Evolutionary conservation across 2,329 filamentous ascomycete species (phyloP).

Genomic region (Fusarium tanahbumbuense): DNA sequence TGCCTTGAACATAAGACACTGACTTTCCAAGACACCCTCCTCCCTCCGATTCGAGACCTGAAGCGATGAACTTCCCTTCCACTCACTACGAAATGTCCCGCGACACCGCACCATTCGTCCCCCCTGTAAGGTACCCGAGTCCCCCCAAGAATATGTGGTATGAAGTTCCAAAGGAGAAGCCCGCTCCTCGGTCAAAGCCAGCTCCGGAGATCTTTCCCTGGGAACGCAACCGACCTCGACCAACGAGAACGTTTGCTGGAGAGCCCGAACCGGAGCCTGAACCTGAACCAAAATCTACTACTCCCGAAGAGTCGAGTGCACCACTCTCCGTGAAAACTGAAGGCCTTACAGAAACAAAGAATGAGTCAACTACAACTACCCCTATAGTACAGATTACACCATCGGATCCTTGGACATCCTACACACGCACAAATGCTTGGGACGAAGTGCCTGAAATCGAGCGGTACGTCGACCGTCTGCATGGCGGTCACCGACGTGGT

Average conservation of each 20-base stretch:
- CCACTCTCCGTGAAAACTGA: conserved; percentile 32
- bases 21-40: conserved; percentile 66
- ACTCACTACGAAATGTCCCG: conserved; percentile 86
- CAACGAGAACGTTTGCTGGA: conserved; percentile 70
- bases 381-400: conserved; percentile 60
- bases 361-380: conserved; percentile 61
- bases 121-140: conserved; percentile 81
- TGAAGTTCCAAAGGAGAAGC: conserved; percentile 75
- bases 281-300: conserved; percentile 2
- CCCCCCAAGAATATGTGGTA: conserved; percentile 92
- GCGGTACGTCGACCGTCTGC: conserved; percentile 82
- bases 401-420: conserved; percentile 77
- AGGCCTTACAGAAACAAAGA: conserved; percentile 48
- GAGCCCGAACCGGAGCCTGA: conserved; percentile 31
- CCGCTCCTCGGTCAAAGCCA: conserved; percentile 64
- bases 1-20: conserved; percentile 6
- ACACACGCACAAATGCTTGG: conserved; percentile 88
- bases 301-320: not conserved
- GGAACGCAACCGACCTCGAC: conserved; percentile 75
- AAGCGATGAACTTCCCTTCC: conserved; percentile 84
- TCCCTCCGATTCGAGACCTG: conserved; percentile 77
- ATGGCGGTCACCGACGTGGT: conserved; percentile 68
- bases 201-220: conserved; percentile 87
- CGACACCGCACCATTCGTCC: conserved; percentile 78
- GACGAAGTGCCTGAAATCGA: conserved; percentile 91